These are phyloP conservation scores for Articulospora tetracladia DNA, from an alignment of 495 filamentous ascomycete genomes.

Conservation along the genomic window DNA sequence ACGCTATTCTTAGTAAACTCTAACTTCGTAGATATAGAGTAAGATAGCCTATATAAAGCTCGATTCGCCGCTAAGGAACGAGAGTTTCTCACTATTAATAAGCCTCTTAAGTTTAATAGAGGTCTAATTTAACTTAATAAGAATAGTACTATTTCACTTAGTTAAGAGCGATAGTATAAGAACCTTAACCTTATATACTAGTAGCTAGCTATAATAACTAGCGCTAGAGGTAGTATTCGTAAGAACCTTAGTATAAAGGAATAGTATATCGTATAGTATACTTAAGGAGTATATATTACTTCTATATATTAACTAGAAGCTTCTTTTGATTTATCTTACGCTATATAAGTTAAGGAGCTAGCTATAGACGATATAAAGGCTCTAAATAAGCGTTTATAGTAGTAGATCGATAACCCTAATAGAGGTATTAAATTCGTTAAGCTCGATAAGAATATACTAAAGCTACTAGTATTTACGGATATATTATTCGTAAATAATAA, in stretches of 20 bases:
- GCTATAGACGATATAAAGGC: neutral
- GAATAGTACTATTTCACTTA: neutral
- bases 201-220: neutral
- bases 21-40: neutral
- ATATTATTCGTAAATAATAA: constrained; percentile 20
- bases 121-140: neutral
- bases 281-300: constrained; percentile 6
- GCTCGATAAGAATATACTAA: neutral
- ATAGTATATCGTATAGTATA: constrained; percentile 1
- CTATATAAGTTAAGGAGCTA: neutral
- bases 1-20: constrained; percentile 1
- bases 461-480: constrained; percentile 16
- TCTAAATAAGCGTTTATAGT: constrained; percentile 15
- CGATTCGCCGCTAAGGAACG: constrained; percentile 5
- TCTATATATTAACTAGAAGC: constrained; percentile 9
- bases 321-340: neutral
- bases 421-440: constrained; percentile 1
- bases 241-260: constrained; percentile 1
- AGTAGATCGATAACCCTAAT: constrained; percentile 1
- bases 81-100: neutral
- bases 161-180: neutral
- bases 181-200: neutral
- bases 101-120: constrained; percentile 6
- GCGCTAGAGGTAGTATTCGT: constrained; percentile 5
- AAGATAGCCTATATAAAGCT: neutral